Evolutionary conservation across 2,329 filamentous ascomycete genomes (phyloP).

Genomic region (Sordariomycetes sp.): DNA sequence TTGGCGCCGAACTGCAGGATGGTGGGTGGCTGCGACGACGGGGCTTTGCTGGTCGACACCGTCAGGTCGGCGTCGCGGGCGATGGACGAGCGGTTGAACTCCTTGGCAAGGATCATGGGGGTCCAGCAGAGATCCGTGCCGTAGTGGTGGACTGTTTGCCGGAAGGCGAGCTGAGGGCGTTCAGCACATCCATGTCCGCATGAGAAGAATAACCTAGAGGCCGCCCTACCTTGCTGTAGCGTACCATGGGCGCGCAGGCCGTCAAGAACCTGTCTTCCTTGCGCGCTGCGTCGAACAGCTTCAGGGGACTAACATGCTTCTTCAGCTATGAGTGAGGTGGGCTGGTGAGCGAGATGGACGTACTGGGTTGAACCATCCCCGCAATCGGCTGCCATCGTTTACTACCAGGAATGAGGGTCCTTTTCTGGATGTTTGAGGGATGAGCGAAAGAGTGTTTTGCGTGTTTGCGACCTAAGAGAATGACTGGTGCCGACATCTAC

Average conservation of each 20-base stretch:
- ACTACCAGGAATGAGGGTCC: no score
- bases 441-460: no score
- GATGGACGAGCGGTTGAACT: slow-evolving; percentile 53
- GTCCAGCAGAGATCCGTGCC: slow-evolving; percentile 61
- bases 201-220: not conserved
- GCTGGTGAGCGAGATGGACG: no score
- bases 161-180: slow-evolving; percentile 50
- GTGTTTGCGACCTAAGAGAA: no score
- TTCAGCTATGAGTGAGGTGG: no score
- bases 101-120: slow-evolving; percentile 62
- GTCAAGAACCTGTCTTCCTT: slow-evolving; percentile 43
- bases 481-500: no score
- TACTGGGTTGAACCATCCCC: no score
- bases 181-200: not conserved
- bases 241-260: slow-evolving; percentile 59
- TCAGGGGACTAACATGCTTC: slow-evolving; percentile 48
- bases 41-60: slow-evolving; percentile 42
- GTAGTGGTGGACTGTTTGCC: slow-evolving; percentile 56
- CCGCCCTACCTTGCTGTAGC: slow-evolving; percentile 46
- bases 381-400: not conserved
- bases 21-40: slow-evolving; percentile 45
- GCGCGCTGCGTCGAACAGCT: slow-evolving; percentile 47
- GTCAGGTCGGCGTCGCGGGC: slow-evolving; percentile 59
- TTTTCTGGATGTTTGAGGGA: no score
- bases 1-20: slow-evolving; percentile 62